Evolutionary conservation across 1,284 basidiomycete genomes (phyloP).

Genomic region (Thelephora terrestris): DNA sequence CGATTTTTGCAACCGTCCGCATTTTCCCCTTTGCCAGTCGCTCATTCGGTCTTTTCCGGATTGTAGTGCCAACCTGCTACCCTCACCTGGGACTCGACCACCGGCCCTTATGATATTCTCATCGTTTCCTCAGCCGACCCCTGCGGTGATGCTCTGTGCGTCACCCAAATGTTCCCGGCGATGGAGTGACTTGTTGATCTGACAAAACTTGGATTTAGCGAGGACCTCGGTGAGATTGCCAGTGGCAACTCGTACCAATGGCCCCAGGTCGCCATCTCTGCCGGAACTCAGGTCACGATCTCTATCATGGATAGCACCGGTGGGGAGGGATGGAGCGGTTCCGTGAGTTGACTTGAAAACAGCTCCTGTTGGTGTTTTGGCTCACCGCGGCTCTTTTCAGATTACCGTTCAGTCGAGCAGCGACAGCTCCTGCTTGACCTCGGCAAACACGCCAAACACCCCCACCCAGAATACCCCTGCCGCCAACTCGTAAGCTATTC

Average conservation of each 20-base stretch:
- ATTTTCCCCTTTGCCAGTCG: background rate
- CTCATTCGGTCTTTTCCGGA: constrained; percentile 2
- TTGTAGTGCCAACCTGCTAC: constrained; percentile 42
- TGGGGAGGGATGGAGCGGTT: constrained; percentile 55
- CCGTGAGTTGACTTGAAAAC: constrained; percentile 29
- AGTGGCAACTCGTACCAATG: constrained; percentile 24
- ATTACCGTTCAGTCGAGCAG: constrained; percentile 40
- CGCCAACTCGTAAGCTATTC: constrained; percentile 8
- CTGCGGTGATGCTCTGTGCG: constrained; percentile 54
- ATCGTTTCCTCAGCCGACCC: constrained; percentile 40
- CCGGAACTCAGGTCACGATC: constrained; percentile 40
- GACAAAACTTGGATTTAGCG: constrained; percentile 22
- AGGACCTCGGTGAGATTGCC: constrained; percentile 52
- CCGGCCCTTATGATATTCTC: constrained; percentile 48
- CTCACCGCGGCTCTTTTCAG: constrained; percentile 24
- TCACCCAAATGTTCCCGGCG: constrained; percentile 1
- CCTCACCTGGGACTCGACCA: constrained; percentile 42
- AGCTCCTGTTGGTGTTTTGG: constrained; percentile 4
- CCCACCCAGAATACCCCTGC: no score
- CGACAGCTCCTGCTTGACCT: constrained; percentile 39
- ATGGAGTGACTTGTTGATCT: constrained; percentile 2
- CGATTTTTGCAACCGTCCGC: background rate
- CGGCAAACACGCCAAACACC: background rate
- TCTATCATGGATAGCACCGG: constrained; percentile 44
- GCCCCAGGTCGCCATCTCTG: constrained; percentile 36